Base-by-base conservation (phyloP, 129 eudicot species). In the Pittosporum tobira region DNA sequence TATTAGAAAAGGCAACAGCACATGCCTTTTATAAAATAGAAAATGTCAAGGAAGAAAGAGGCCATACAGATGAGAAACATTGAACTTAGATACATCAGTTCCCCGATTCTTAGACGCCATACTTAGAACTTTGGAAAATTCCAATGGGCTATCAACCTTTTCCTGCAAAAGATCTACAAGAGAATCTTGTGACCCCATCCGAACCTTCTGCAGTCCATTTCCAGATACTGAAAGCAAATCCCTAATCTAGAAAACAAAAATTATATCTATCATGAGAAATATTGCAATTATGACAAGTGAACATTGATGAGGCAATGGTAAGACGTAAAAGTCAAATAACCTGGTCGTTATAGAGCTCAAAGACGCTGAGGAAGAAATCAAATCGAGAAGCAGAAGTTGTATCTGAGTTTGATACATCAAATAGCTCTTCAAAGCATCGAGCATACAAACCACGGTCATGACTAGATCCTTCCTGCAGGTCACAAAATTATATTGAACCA, bases 341-440 rank as follows among this genome's bases (percentile, higher is more conserved):
- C 99, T 87, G 96, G 58, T 93, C 96, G 66, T 93, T 93, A 64
- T 87, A 80, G 51, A 93, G 82, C 75, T 93, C 94, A 68, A 77
- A 84, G 25, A 75, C 69, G 3, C 94, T 78, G 51, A 93, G 84
- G 27, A 82, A 93, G 70, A 93, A 87, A 75, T 75, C 77, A 77
- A 71, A 93, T 62, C 76, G 85, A 38, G 96, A 87, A 70, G 93
- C 78, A 8, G 88, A 81, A 60, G 94, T 81, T 70, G 86, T 77
- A 75, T 93, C 99, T n/a, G 82, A 78, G 77, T 87, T 87, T 24
- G 99, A 93, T 64, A 93, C 80, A 81, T 93, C 99, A 84, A 93
- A 93, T 59, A 93, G 69, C 85, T 93, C 99, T 73, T 93, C 99
- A 71, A 87, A 93, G 63, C 96, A 83, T 61, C 99, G 90, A 44